phyloP scores from a whole-genome alignment of 2,329 filamentous ascomycete species.

The Sporothrix luriei region DNA sequence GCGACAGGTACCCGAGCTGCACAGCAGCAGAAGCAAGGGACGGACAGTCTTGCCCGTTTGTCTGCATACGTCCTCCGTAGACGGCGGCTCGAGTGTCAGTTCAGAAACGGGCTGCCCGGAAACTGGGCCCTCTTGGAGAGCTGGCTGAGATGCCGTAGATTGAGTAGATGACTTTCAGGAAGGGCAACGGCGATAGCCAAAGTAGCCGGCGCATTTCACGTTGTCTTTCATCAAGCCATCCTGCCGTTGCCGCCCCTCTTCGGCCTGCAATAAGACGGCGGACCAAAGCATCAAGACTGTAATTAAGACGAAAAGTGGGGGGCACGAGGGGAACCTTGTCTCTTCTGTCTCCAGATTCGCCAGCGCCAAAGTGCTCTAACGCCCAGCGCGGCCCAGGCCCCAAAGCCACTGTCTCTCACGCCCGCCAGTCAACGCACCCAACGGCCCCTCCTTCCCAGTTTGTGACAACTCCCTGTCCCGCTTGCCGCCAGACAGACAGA shows the following conservation, averaged over 20 bases:
- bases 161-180: no score
- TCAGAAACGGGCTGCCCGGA: no score
- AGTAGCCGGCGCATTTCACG: no score
- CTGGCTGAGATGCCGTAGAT: neutral
- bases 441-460: constrained; percentile 32
- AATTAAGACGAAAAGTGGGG: constrained; percentile 26
- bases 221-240: no score
- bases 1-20: constrained; percentile 27
- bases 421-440: neutral
- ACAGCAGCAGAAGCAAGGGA: constrained; percentile 28
- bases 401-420: neutral
- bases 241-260: constrained; percentile 4
- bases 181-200: no score
- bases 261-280: neutral
- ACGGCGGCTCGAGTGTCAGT: no score
- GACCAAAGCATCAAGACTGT: neutral
- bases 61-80: no score
- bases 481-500: constrained; percentile 25
- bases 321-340: constrained; percentile 5
- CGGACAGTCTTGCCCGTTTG: neutral
- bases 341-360: constrained; percentile 23
- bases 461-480: constrained; percentile 28
- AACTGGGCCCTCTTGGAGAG: no score
- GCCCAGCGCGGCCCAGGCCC: neutral
- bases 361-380: constrained; percentile 25